A percentile compares a stretch with the other conserved stretches of the same genome.
These are phyloP conservation scores for Diophrys appendiculata DNA, from an alignment of 73 alveolate species.

Conservation along the genomic window DNA sequence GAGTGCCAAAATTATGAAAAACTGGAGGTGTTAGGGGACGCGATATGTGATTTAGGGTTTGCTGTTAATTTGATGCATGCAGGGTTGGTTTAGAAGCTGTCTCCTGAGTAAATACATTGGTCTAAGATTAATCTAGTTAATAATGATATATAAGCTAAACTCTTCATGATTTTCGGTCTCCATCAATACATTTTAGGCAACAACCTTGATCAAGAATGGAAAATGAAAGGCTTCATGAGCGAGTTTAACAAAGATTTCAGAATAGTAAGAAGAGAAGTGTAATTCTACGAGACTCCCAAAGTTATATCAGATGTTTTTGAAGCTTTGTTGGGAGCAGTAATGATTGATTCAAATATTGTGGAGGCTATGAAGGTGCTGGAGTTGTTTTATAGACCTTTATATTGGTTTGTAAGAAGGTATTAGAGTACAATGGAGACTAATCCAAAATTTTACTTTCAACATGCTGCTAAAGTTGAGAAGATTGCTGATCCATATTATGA, in stretches of 20 bases:
- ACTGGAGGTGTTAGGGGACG: constrained; percentile 67
- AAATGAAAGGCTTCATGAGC: background rate
- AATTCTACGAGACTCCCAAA: constrained; percentile 51
- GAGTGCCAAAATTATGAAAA: constrained; percentile 26
- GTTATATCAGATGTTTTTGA: constrained; percentile 63
- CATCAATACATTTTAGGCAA: background rate
- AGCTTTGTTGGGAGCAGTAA: constrained; percentile 52
- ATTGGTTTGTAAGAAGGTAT: background rate
- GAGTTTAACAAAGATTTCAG: background rate
- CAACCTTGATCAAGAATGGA: background rate
- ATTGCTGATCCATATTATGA: constrained; percentile 12
- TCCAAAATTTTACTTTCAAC: background rate
- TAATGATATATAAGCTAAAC: constrained; percentile 34
- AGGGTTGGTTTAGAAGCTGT: constrained; percentile 9
- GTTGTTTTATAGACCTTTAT: constrained; percentile 41
- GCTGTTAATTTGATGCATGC: constrained; percentile 34
- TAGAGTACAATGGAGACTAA: background rate
- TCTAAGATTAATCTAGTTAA: constrained; percentile 33
- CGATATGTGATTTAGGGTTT: constrained; percentile 47
- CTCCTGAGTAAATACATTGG: constrained; percentile 27
- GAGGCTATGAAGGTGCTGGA: constrained; percentile 33
- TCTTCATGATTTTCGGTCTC: background rate
- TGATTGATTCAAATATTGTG: constrained; percentile 50
- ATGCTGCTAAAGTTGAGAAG: background rate
- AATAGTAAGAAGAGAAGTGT: background rate